Percentiles rank a stretch among this genome's conserved stretches.
phyloP scores from a whole-genome alignment of 2,329 filamentous ascomycete genomes.

The Nigrograna mackinnonii region DNA sequence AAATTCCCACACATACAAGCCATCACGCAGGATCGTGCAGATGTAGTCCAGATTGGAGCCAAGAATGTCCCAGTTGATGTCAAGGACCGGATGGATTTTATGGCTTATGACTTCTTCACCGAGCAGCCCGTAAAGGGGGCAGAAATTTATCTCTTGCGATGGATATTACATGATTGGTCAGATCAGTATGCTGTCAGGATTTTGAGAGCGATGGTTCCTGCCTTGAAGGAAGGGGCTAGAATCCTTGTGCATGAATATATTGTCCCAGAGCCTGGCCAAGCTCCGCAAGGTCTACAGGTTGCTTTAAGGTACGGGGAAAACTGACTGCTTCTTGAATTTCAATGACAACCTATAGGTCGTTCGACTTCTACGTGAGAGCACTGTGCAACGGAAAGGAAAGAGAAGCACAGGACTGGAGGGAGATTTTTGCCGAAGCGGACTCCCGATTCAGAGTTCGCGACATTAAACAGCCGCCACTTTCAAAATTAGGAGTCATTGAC shows the following conservation, averaged over 20 bases:
- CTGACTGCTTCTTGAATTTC: slow-evolving; percentile 15
- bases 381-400: slow-evolving; percentile 37
- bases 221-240: slow-evolving; percentile 56
- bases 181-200: slow-evolving; percentile 45
- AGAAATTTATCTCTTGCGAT: slow-evolving; percentile 41
- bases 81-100: slow-evolving; percentile 11
- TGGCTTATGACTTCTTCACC: slow-evolving; percentile 27
- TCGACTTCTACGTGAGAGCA: not conserved
- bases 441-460: slow-evolving; percentile 40
- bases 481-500: slow-evolving; percentile 6
- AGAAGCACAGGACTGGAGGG: slow-evolving; percentile 46
- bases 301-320: slow-evolving; percentile 8
- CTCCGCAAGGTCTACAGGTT: too few relatives aligned
- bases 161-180: slow-evolving; percentile 50
- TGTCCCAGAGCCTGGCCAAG: slow-evolving; percentile 8
- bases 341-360: not conserved
- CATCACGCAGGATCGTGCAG: slow-evolving; percentile 8
- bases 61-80: not conserved
- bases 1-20: slow-evolving; percentile 47
- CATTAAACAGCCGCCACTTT: slow-evolving; percentile 6
- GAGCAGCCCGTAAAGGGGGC: slow-evolving; percentile 27
- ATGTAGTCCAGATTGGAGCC: not conserved
- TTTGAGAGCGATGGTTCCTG: slow-evolving; percentile 51
- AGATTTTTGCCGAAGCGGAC: slow-evolving; percentile 46
- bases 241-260: slow-evolving; percentile 41